Conservation (phyloP, 2,329 filamentous ascomycete species). For the Drechslera avenae region DNA sequence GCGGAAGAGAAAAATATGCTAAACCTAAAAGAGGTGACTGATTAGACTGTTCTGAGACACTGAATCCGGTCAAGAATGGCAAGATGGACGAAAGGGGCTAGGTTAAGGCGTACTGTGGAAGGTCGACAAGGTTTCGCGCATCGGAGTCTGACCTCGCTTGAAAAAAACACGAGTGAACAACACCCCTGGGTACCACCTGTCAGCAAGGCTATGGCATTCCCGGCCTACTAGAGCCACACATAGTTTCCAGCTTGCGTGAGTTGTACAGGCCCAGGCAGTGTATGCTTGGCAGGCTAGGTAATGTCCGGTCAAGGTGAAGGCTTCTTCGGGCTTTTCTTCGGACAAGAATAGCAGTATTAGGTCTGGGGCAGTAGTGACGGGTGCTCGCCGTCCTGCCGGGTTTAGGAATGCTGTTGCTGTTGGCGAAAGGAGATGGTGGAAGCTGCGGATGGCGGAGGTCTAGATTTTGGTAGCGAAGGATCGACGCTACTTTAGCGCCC, state of each 20-base stretch:
- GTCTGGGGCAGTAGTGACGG: neutral
- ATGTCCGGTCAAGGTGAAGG: slow-evolving; percentile 4
- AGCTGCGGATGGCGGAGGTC: slow-evolving; percentile 6
- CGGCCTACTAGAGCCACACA: neutral
- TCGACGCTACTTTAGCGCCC: slow-evolving; percentile 9
- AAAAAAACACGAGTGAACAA: slow-evolving; percentile 1
- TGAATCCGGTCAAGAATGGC: neutral
- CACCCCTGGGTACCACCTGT: neutral
- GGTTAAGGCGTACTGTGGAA: neutral
- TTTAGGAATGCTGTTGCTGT: neutral
- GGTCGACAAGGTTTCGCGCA: neutral
- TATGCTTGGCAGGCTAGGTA: slow-evolving; percentile 12
- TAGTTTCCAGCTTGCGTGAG: slow-evolving; percentile 2
- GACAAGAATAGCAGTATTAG: slow-evolving; percentile 10
- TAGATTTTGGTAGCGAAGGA: slow-evolving; percentile 4
- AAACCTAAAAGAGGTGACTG: neutral
- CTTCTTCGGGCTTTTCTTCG: neutral
- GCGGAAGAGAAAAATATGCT: too few relatives aligned
- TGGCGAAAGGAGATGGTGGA: neutral
- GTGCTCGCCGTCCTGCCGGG: neutral
- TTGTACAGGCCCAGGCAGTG: neutral
- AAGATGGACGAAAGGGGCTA: neutral
- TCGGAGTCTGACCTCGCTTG: too few relatives aligned
- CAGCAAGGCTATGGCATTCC: neutral
- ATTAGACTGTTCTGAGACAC: neutral